Evolutionary conservation across 2,329 filamentous ascomycete genomes (phyloP).

Genomic region (Claviceps purpurea): DNA sequence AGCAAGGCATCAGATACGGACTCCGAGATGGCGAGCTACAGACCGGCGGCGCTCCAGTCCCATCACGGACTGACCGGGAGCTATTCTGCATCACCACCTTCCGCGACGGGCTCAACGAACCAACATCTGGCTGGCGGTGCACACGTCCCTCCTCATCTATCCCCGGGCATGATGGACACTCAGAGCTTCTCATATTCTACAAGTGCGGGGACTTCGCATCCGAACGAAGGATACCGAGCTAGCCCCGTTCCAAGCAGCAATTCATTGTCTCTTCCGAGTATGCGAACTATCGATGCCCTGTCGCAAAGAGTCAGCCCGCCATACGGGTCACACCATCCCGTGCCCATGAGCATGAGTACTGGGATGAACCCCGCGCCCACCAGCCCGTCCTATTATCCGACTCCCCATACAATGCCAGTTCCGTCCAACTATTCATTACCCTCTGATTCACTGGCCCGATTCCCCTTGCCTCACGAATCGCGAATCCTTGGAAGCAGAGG

Average conservation of each 20-base stretch:
- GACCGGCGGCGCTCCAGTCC: slow-evolving; percentile 5
- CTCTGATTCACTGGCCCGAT: slow-evolving; percentile 30
- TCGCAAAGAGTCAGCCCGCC: slow-evolving; percentile 12
- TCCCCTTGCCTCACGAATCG: slow-evolving; percentile 35
- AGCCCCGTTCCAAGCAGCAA: slow-evolving; percentile 15
- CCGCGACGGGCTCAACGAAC: slow-evolving; percentile 5
- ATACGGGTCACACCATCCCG: slow-evolving; percentile 19
- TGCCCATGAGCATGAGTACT: slow-evolving; percentile 23
- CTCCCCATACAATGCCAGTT: slow-evolving; percentile 22
- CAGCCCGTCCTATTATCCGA: slow-evolving; percentile 29
- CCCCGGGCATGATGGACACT: slow-evolving; percentile 11
- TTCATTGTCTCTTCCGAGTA: slow-evolving; percentile 25
- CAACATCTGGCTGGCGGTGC: slow-evolving; percentile 3
- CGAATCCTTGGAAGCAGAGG: slow-evolving; percentile 34
- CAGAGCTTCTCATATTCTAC: slow-evolving; percentile 20
- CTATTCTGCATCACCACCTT: slow-evolving; percentile 11
- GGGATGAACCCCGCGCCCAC: slow-evolving; percentile 15
- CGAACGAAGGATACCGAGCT: slow-evolving; percentile 17
- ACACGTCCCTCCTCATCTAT: slow-evolving; percentile 8
- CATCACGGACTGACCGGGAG: slow-evolving; percentile 15
- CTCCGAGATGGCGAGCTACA: slow-evolving; percentile 21
- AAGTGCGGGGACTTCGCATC: slow-evolving; percentile 12
- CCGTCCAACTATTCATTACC: slow-evolving; percentile 27
- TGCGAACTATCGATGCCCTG: slow-evolving; percentile 26
- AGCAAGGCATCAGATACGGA: slow-evolving; percentile 16